Conservation (phyloP, 768 basidiomycete genomes). For the Podaxis sp. region DNA sequence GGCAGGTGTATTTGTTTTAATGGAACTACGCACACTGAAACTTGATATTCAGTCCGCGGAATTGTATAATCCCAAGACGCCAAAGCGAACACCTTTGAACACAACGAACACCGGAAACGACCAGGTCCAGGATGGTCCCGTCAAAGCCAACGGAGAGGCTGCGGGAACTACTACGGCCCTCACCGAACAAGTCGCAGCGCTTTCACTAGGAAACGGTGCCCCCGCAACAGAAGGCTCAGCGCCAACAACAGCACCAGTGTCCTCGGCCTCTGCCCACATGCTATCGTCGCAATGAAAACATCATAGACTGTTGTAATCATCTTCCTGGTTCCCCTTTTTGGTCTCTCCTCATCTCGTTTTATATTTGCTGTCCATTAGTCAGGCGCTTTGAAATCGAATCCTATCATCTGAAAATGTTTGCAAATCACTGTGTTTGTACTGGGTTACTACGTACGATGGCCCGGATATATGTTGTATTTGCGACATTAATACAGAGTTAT, state of each 20-base stretch:
- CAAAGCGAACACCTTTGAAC: constrained; percentile 24
- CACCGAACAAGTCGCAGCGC: constrained; percentile 34
- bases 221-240: background rate
- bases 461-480: constrained; percentile 7
- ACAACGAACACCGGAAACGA: constrained; percentile 24
- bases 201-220: constrained; percentile 29
- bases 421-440: background rate
- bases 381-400: constrained; percentile 1
- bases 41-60: constrained; percentile 27
- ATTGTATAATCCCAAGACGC: constrained; percentile 35
- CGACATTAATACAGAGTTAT: constrained; percentile 10
- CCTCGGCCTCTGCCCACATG: background rate
- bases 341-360: constrained; percentile 1
- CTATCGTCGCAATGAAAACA: background rate
- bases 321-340: background rate
- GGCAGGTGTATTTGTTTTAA: constrained; percentile 23
- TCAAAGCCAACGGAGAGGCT: constrained; percentile 18
- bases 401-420: constrained; percentile 7
- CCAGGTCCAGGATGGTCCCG: constrained; percentile 24
- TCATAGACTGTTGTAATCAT: background rate
- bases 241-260: background rate
- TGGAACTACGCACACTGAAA: background rate
- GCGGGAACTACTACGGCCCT: constrained; percentile 32
- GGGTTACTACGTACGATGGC: background rate
- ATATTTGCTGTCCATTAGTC: constrained; percentile 10